phyloP scores from a whole-genome alignment of 2,329 filamentous ascomycete species.

The Fusarium nygamai region DNA sequence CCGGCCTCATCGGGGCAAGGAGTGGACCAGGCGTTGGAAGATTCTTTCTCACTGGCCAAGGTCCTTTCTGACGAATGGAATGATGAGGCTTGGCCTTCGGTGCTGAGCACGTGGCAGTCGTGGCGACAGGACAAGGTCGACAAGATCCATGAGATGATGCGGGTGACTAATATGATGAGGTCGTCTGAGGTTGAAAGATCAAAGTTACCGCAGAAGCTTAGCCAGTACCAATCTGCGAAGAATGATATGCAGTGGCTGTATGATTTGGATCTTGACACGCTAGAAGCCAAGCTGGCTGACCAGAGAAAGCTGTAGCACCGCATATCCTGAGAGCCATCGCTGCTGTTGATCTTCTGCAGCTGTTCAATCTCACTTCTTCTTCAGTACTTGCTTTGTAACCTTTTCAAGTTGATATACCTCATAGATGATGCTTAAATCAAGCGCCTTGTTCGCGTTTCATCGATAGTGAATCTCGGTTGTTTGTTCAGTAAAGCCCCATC shows the following conservation, averaged over 20 bases:
- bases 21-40: not conserved
- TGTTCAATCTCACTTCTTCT: not conserved
- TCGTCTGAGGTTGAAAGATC: not conserved
- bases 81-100: not conserved
- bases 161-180: not conserved
- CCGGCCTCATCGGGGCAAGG: not conserved
- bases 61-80: not conserved
- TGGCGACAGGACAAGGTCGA: not conserved
- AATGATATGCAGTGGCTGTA: not conserved
- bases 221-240: rapidly evolving
- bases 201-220: not conserved
- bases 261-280: not conserved
- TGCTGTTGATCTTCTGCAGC: not conserved
- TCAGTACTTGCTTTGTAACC: not conserved
- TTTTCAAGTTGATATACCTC: not conserved
- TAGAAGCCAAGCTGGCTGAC: not conserved
- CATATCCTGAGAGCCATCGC: not conserved
- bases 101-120: not conserved
- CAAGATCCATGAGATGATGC: not conserved
- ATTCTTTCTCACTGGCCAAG: not conserved
- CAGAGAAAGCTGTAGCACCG: not conserved
- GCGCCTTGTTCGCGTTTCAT: too few relatives aligned
- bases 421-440: too few relatives aligned
- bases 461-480: too few relatives aligned
- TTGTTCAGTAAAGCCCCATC: too few relatives aligned